Evolutionary conservation across 2,329 filamentous ascomycete genomes (phyloP), one percentile per base, ranked within the genome.

Genomic region (Berkeleyomyces basicola): DNA sequence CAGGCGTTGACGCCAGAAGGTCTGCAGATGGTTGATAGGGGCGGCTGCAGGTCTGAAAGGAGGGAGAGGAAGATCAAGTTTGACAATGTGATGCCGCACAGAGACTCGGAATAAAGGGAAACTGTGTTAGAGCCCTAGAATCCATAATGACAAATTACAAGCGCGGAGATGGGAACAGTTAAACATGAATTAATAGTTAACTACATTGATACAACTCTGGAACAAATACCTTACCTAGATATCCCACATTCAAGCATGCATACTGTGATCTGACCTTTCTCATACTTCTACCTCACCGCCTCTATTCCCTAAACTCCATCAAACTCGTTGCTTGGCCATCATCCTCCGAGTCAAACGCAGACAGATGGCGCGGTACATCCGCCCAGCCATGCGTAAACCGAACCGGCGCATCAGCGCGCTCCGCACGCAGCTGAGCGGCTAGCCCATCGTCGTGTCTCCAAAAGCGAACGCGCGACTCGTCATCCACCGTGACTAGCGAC

Each of bases 401-500:
- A 16, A 59, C 16, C 11, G 61, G 61, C 46, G 58, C 61, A 59
- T 59, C 53, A 2, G 16, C 58, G 11, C 6, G 23, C 23, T 49
- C 49, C 31, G 16, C 16, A 11, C 64, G 57, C 40, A 61, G 43
- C 39, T 36, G 39, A 10, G 44, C 61, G 6, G 64, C 51, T 23
- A 44, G 9, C 37, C 11, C 16, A 14, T 14, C 44, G 47, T 65
- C 49, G 7, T 59, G 51, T 3, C 40, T 16, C 49, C 58, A 65
- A 42, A 63, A 63, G 10, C 64, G 57, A 43, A 65, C 58, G 9
- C 49, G 49, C 23, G 58, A 63, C 44, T 59, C 43, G 44, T 65
- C 64, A 11, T 65, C 42, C 1, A 61, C 44, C 4, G 64, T 58
- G 5, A 63, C 61, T 23, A 65, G 51, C 9, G 37, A 37, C 40